Percentiles rank a stretch among this genome's conserved stretches.
Conservation (phyloP, 2,329 filamentous ascomycete genomes). For the Nemania abortiva region DNA sequence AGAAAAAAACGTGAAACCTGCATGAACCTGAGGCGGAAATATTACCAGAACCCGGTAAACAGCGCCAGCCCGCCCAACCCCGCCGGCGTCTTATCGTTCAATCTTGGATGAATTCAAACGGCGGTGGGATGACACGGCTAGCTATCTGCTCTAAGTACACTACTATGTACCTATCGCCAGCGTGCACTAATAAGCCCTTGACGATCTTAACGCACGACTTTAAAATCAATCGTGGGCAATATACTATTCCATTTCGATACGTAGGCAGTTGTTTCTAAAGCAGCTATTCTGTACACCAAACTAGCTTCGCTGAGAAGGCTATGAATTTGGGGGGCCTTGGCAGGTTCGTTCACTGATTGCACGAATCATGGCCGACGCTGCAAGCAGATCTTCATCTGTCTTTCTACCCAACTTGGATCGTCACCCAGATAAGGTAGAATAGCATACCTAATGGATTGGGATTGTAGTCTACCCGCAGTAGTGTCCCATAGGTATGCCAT, state of each 20-base stretch:
- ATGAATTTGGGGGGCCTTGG: constrained; percentile 7
- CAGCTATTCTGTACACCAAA: constrained; percentile 3
- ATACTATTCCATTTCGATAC: constrained; percentile 26
- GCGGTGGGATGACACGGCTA: constrained; percentile 27
- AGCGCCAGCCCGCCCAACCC: constrained; percentile 15
- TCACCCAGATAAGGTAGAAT: background rate
- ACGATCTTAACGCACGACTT: constrained; percentile 25
- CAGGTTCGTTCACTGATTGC: constrained; percentile 17
- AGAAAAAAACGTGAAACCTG: constrained; percentile 32
- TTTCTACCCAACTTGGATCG: background rate
- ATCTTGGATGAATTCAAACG: constrained; percentile 12
- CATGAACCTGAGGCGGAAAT: constrained; percentile 33
- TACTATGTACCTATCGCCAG: constrained; percentile 15
- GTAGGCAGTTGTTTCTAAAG: constrained; percentile 9
- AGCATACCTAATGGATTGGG: background rate
- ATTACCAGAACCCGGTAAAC: constrained; percentile 25
- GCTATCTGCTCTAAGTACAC: constrained; percentile 5
- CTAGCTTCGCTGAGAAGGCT: constrained; percentile 13
- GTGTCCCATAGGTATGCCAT: background rate
- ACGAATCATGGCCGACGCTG: constrained; percentile 29
- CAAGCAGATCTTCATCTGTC: constrained; percentile 34
- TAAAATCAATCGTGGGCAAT: constrained; percentile 15
- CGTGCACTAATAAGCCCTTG: constrained; percentile 20
- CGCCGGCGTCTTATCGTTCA: constrained; percentile 17
- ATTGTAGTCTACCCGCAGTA: background rate